A percentile compares a stretch with the other conserved stretches of the same genome.
phyloP scores from a whole-genome alignment of 2,329 filamentous ascomycete genomes.

The Colletotrichum horii region DNA sequence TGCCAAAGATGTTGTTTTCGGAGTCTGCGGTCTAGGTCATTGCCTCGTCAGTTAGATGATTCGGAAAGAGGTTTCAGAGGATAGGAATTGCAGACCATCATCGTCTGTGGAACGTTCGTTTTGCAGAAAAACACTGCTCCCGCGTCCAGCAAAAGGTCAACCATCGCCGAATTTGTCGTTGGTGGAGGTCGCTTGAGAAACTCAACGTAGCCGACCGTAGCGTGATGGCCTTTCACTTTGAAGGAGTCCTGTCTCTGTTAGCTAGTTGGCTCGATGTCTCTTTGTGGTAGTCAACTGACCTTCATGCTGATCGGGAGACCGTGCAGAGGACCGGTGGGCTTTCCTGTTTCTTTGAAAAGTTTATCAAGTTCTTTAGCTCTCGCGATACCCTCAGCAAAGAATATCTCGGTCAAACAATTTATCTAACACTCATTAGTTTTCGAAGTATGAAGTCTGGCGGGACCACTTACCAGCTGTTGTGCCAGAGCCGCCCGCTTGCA shows the following conservation, averaged over 20 bases:
- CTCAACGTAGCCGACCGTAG: constrained; percentile 60
- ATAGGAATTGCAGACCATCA: constrained; percentile 37
- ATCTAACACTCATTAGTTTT: constrained; percentile 18
- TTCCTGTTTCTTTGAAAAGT: constrained; percentile 40
- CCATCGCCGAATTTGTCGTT: constrained; percentile 58
- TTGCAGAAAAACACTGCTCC: constrained; percentile 74
- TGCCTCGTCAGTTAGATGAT: not conserved
- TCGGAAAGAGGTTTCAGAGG: not conserved
- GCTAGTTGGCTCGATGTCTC: not conserved
- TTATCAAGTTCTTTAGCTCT: constrained; percentile 51
- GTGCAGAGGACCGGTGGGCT: constrained; percentile 63
- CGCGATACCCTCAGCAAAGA: constrained; percentile 52
- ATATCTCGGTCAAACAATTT: constrained; percentile 51
- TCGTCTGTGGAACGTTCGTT: constrained; percentile 69
- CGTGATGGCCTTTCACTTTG: constrained; percentile 55
- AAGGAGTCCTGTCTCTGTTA: constrained; percentile 62
- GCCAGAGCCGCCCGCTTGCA: constrained; percentile 31
- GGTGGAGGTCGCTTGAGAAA: constrained; percentile 57
- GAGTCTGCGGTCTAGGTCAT: constrained; percentile 62
- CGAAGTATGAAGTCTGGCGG: not conserved
- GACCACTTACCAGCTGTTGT: constrained; percentile 26
- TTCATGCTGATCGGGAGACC: constrained; percentile 56
- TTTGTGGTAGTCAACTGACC: not conserved
- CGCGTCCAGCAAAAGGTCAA: constrained; percentile 60
- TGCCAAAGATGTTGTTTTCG: constrained; percentile 51